These are phyloP conservation scores for Ceratocystis papillata DNA, from an alignment of 2,329 filamentous ascomycete genomes.

Conservation along the genomic window DNA sequence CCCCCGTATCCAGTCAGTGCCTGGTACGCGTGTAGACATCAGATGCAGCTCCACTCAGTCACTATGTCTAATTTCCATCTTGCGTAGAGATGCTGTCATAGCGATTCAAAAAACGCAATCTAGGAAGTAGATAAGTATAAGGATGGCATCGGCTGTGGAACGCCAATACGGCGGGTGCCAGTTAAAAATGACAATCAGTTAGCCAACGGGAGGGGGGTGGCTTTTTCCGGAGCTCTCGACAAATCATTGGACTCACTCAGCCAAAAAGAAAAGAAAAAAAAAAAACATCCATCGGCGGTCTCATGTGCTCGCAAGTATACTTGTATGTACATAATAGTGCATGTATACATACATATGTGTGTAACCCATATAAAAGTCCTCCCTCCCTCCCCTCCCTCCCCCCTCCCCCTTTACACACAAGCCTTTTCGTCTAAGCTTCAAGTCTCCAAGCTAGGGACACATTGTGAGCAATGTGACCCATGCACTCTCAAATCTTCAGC, in stretches of 20 bases:
- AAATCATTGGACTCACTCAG: too few relatives aligned
- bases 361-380: background rate
- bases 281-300: background rate
- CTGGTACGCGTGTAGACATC: background rate
- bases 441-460: background rate
- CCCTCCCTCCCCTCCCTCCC: background rate
- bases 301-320: too few relatives aligned
- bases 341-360: background rate
- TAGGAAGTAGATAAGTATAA: too few relatives aligned
- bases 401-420: background rate
- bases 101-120: background rate
- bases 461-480: background rate
- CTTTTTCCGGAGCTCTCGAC: too few relatives aligned
- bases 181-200: too few relatives aligned
- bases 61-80: background rate
- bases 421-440: background rate
- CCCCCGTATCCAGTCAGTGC: background rate
- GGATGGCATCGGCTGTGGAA: too few relatives aligned
- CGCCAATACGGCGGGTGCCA: too few relatives aligned
- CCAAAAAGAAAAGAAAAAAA: background rate
- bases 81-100: background rate
- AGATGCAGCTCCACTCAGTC: background rate
- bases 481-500: background rate
- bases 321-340: background rate
- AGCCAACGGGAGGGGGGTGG: too few relatives aligned